Conservation (phyloP, 169 alveolate species). For the Besnoitia besnoiti region DNA sequence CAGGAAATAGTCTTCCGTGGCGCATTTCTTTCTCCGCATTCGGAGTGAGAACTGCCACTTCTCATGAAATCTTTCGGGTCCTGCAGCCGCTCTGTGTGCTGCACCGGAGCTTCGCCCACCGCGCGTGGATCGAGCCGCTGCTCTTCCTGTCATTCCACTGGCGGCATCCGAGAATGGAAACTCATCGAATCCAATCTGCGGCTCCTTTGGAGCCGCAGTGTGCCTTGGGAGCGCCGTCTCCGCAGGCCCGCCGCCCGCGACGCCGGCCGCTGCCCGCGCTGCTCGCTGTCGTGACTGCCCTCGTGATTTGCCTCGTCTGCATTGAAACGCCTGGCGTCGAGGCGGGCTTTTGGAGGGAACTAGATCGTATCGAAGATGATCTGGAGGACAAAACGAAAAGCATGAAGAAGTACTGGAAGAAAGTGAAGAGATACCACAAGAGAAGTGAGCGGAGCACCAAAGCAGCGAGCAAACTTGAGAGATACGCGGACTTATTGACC, state of each 20-base stretch:
- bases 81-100: no score
- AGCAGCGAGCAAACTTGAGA: background rate
- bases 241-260: background rate
- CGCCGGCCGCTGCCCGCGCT: background rate
- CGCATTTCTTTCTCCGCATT: no score
- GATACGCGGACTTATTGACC: background rate
- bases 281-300: background rate
- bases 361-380: background rate
- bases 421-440: background rate
- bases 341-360: background rate
- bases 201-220: background rate
- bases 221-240: background rate
- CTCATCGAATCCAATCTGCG: background rate
- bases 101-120: no score
- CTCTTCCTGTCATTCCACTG: background rate
- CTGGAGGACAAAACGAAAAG: background rate
- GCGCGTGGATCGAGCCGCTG: no score
- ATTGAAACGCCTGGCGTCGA: background rate
- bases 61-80: no score
- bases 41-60: no score
- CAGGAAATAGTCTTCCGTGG: no score
- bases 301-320: background rate
- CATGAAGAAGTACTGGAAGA: background rate
- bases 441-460: background rate
- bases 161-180: background rate